Percentiles rank a stretch among this genome's conserved stretches.
Evolutionary conservation across 352 stramenopile species (phyloP).

Genomic region (Elongisporangium undulatum): DNA sequence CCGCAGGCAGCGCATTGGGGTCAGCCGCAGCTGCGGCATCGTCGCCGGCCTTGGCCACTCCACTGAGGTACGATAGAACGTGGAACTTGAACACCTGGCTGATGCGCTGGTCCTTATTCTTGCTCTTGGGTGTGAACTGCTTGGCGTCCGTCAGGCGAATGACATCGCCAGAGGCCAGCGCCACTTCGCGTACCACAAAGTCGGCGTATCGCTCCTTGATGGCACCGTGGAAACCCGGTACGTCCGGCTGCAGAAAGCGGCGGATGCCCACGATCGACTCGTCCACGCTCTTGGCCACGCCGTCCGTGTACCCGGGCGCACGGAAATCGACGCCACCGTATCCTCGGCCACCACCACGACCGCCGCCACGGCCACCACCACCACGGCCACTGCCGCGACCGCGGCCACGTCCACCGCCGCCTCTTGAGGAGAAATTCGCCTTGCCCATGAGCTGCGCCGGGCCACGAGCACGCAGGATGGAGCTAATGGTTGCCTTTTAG

Average conservation of each 20-base stretch:
- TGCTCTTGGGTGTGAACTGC: constrained; percentile 25
- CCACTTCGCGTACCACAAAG: constrained; percentile 89
- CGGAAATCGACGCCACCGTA: constrained; percentile 40
- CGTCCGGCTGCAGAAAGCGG: constrained; percentile 51
- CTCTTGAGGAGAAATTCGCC: constrained; percentile 19
- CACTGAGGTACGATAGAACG: constrained; percentile 56
- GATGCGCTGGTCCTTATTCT: constrained; percentile 50
- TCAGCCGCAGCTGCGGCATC: constrained; percentile 3
- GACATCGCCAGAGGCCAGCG: constrained; percentile 34
- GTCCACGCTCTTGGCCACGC: constrained; percentile 65
- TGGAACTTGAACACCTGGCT: constrained; percentile 80
- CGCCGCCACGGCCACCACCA: constrained; percentile 12
- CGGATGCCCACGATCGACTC: constrained; percentile 73
- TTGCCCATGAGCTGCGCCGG: background rate
- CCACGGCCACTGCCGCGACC: constrained; percentile 10
- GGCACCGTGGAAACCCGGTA: constrained; percentile 75
- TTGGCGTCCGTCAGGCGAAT: constrained; percentile 64
- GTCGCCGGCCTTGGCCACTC: constrained; percentile 17
- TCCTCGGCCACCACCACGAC: constrained; percentile 12
- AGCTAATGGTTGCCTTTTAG: background rate
- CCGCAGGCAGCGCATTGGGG: constrained; percentile 25
- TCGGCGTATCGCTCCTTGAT: constrained; percentile 91
- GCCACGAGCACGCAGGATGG: background rate
- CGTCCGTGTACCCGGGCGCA: constrained; percentile 67
- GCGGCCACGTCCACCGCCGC: constrained; percentile 21